These are phyloP conservation scores for Fusarium incarnatum DNA, from an alignment of 2,329 filamentous ascomycete genomes.

Conservation along the genomic window DNA sequence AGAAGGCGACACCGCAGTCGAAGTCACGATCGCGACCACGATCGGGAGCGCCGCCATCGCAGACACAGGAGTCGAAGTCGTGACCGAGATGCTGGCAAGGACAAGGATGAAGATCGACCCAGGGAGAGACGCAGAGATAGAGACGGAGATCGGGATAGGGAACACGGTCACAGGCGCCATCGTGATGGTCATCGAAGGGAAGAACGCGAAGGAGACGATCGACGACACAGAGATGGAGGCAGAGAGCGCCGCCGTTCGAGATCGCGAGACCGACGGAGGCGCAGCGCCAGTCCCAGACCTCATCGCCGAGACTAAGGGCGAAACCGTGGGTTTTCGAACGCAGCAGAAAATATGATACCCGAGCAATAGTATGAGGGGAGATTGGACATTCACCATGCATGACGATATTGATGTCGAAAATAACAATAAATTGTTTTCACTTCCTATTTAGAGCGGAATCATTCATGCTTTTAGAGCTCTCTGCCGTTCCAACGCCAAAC, in stretches of 20 bases:
- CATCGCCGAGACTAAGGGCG: conserved; percentile 20
- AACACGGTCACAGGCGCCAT: conserved; percentile 34
- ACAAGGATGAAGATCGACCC: conserved; percentile 29
- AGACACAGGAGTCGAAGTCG: conserved; percentile 51
- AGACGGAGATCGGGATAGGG: conserved; percentile 12
- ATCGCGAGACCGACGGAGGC: conserved; percentile 35
- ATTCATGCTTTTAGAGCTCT: conserved; percentile 11
- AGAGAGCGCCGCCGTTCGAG: conserved; percentile 42
- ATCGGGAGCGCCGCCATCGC: conserved; percentile 48
- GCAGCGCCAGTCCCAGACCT: conserved; percentile 31
- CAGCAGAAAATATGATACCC: conserved; percentile 28
- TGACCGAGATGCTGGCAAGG: conserved; percentile 41
- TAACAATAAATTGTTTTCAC: conserved; percentile 5
- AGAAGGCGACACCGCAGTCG: conserved; percentile 53
- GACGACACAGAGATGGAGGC: conserved; percentile 34
- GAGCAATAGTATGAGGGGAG: background rate
- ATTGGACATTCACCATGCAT: background rate
- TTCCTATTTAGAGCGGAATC: background rate
- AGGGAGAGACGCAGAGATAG: conserved; percentile 17
- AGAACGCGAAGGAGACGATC: conserved; percentile 22
- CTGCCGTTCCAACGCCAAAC: conserved; percentile 25
- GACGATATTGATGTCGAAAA: conserved; percentile 1
- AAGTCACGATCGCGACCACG: conserved; percentile 50
- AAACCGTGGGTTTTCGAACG: background rate
- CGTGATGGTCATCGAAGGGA: conserved; percentile 19